phyloP scores from a whole-genome alignment of 495 filamentous ascomycete genomes.

The Lepidopterella palustris region DNA sequence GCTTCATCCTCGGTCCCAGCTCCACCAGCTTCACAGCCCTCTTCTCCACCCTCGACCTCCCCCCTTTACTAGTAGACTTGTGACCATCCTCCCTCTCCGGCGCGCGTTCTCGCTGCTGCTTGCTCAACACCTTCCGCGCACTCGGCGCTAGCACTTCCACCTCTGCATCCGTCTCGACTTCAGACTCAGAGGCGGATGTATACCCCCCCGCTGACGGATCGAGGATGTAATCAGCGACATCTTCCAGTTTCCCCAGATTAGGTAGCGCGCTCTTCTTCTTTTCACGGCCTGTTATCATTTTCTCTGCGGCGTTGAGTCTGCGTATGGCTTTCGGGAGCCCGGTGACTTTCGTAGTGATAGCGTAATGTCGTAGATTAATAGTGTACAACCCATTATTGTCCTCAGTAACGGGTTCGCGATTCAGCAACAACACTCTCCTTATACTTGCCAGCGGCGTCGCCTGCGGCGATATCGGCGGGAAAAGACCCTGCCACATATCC shows the following conservation, averaged over 20 bases:
- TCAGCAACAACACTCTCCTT: conserved; percentile 80
- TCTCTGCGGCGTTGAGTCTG: conserved; percentile 83
- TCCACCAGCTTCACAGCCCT: conserved; percentile 86
- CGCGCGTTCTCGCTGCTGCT: conserved; percentile 44
- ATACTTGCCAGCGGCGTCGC: conserved; percentile 81
- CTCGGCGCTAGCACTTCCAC: conserved; percentile 78
- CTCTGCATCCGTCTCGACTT: conserved; percentile 90
- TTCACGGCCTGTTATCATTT: conserved; percentile 52
- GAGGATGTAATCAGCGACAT: conserved; percentile 93
- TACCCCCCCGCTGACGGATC: conserved; percentile 77
- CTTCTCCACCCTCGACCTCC: conserved; percentile 57
- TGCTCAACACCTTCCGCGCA: conserved; percentile 63
- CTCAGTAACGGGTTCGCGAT: conserved; percentile 54
- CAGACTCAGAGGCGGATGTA: conserved; percentile 84
- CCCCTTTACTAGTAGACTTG: conserved; percentile 29
- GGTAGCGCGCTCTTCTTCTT: conserved; percentile 65
- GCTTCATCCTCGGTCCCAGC: conserved; percentile 79
- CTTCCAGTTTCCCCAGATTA: conserved; percentile 81
- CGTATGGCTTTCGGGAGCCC: conserved; percentile 77
- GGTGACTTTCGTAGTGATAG: conserved; percentile 81
- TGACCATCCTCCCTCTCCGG: conserved; percentile 24
- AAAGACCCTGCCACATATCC: conserved; percentile 91
- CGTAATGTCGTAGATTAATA: conserved; percentile 90
- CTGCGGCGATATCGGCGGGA: conserved; percentile 92
- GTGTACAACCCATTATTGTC: conserved; percentile 52